A percentile compares a stretch with the other conserved stretches of the same genome.
Evolutionary conservation across 225 moss, liverwort and hornwort genomes (phyloP).

Genomic region (Straminergon stramineum): DNA sequence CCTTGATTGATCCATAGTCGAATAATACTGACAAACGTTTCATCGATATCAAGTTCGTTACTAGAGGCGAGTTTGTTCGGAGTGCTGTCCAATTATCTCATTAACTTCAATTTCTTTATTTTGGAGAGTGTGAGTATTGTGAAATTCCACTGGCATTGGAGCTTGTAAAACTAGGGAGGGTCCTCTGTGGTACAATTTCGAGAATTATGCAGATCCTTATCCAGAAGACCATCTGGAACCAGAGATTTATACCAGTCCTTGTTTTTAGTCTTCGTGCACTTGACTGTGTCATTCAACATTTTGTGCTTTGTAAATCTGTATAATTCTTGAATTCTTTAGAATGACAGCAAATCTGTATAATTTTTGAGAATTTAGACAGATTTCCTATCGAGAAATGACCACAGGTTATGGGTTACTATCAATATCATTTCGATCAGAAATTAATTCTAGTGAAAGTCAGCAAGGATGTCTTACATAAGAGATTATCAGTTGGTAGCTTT

Average conservation of each 20-base stretch:
- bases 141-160: too few species aligned
- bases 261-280: not conserved
- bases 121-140: not conserved
- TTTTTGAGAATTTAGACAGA: not conserved
- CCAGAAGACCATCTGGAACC: not conserved
- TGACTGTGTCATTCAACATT: not conserved
- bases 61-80: not conserved
- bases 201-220: not conserved
- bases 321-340: not conserved
- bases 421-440: not conserved
- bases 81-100: not conserved
- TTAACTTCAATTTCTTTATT: not conserved
- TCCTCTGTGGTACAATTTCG: not conserved
- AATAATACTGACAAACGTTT: too few species aligned
- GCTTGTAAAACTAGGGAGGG: too few species aligned
- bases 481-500: slow-evolving; percentile 14
- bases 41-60: not conserved
- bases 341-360: too few species aligned
- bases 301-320: not conserved
- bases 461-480: slow-evolving; percentile 2
- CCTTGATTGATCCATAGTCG: not conserved
- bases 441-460: not conserved
- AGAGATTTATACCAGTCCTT: not conserved
- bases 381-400: not conserved
- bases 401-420: not conserved